These are phyloP conservation scores for Citrullus mucosospermus DNA, from an alignment of 306 rosid genomes.

Conservation along the genomic window DNA sequence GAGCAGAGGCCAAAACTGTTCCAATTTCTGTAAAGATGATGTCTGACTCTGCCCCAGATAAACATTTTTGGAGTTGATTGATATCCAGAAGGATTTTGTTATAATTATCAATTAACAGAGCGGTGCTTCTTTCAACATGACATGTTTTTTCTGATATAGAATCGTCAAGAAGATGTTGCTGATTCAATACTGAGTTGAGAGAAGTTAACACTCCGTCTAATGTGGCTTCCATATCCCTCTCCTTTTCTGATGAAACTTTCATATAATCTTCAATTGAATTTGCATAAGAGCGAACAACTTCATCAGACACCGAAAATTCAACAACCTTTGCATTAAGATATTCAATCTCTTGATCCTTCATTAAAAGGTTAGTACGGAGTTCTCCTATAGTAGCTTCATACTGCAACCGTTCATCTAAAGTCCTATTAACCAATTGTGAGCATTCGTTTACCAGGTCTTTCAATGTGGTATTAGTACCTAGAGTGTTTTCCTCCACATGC, in stretches of 20 bases:
- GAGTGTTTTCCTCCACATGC: conserved; percentile 17
- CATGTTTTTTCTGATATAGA: conserved; percentile 39
- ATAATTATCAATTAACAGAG: conserved; percentile 37
- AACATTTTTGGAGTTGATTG: conserved; percentile 42
- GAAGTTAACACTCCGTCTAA: conserved; percentile 41
- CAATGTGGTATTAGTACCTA: conserved; percentile 16
- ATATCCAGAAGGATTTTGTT: conserved; percentile 46
- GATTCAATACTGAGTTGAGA: conserved; percentile 38
- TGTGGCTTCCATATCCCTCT: conserved; percentile 24
- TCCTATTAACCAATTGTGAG: conserved; percentile 27
- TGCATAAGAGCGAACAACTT: conserved; percentile 12
- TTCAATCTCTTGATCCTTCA: conserved; percentile 63
- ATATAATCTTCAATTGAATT: conserved; percentile 18
- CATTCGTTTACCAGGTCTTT: conserved; percentile 46
- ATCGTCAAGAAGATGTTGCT: conserved; percentile 31
- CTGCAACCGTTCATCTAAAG: conserved; percentile 30
- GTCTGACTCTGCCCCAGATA: conserved; percentile 36
- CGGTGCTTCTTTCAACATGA: conserved; percentile 43
- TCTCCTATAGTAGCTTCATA: conserved; percentile 26
- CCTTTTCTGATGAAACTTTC: conserved; percentile 28
- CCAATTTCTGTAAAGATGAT: conserved; percentile 26
- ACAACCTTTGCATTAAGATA: conserved; percentile 43
- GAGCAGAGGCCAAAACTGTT: conserved; percentile 35
- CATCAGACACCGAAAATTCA: conserved; percentile 26
- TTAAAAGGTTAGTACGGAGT: conserved; percentile 26